phyloP scores from a whole-genome alignment of 768 basidiomycete genomes.

The Tulasnella sp. region DNA sequence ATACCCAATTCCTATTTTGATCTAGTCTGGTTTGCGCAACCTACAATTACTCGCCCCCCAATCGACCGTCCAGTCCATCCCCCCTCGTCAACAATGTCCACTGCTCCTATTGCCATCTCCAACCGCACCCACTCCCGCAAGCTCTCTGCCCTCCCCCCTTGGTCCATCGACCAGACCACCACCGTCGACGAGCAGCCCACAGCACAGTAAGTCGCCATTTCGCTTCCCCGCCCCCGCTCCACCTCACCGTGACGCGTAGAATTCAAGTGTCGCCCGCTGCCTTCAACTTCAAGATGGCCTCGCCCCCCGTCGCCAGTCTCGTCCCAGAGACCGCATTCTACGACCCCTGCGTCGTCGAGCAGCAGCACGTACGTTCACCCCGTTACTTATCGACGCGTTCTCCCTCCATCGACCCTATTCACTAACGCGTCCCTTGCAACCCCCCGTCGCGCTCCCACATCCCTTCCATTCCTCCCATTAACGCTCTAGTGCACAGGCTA shows the following conservation, averaged over 20 bases:
- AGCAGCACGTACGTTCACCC: slow-evolving; percentile 1
- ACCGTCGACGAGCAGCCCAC: neutral
- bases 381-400: neutral
- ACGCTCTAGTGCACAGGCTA: slow-evolving; percentile 12
- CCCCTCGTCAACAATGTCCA: neutral
- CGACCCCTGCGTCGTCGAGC: neutral
- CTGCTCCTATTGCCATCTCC: slow-evolving; percentile 1
- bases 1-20: too few species aligned
- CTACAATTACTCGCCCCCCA: neutral
- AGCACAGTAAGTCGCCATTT: neutral
- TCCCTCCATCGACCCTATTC: neutral
- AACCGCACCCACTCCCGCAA: neutral
- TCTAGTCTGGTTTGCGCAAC: too few species aligned
- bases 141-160: neutral
- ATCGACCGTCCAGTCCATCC: neutral
- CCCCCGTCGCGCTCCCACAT: neutral
- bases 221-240: neutral
- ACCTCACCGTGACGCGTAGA: neutral
- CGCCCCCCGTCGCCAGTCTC: neutral
- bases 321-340: neutral
- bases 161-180: neutral
- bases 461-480: neutral
- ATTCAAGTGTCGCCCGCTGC: neutral
- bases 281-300: neutral
- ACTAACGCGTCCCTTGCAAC: neutral